These are phyloP conservation scores for Phycomyces blakesleeanus DNA, from an alignment of 192 early-diverging fungal species.

Conservation along the genomic window DNA sequence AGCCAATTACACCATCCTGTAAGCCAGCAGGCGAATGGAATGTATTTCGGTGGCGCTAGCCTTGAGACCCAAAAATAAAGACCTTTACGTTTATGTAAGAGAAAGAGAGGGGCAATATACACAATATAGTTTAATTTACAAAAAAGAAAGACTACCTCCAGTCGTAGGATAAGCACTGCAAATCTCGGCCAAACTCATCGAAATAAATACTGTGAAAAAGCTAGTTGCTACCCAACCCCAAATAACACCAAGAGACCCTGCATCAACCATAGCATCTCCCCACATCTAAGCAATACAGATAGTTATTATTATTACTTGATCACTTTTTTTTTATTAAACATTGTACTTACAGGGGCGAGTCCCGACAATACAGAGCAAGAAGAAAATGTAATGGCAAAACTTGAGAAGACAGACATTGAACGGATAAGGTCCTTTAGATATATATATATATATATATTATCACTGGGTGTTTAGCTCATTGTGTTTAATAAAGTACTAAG, in stretches of 20 bases:
- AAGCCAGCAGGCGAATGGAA: slow-evolving; percentile 45
- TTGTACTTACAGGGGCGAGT: slow-evolving; percentile 43
- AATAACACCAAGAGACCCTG: slow-evolving; percentile 45
- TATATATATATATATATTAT: too few species aligned
- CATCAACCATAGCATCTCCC: slow-evolving; percentile 43
- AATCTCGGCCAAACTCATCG: slow-evolving; percentile 44
- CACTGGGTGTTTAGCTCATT: background rate
- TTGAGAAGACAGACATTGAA: slow-evolving; percentile 45
- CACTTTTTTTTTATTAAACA: too few species aligned
- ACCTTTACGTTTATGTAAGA: too few species aligned
- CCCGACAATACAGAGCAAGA: slow-evolving; percentile 50
- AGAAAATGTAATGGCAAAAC: slow-evolving; percentile 54
- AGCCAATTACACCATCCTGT: slow-evolving; percentile 53
- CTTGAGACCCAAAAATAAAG: slow-evolving; percentile 48
- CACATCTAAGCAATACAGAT: too few species aligned
- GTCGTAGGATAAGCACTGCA: slow-evolving; percentile 46
- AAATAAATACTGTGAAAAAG: slow-evolving; percentile 41
- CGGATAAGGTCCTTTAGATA: slow-evolving; percentile 46
- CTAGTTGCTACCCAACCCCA: slow-evolving; percentile 46
- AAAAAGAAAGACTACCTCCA: too few species aligned
- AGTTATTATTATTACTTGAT: background rate
- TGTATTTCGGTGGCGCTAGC: slow-evolving; percentile 36
- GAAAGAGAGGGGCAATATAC: too few species aligned
- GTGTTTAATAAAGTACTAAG: background rate
- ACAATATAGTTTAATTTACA: too few species aligned